Conservation (phyloP, 768 basidiomycete genomes). For the Solioccasus polychromus region DNA sequence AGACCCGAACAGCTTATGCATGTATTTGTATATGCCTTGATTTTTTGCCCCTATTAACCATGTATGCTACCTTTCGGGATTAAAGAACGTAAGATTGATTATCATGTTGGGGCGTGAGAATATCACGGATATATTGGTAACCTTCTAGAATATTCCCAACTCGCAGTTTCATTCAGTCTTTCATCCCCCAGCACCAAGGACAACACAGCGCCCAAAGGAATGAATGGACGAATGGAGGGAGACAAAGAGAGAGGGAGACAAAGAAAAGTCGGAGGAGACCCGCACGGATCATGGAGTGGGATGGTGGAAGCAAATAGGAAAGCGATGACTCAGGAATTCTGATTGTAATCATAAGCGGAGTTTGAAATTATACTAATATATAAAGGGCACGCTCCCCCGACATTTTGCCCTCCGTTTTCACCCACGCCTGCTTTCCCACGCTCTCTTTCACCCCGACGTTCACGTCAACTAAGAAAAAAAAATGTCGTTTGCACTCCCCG, state of each 20-base stretch:
- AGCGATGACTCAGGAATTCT: conserved; percentile 6
- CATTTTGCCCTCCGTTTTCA: conserved; percentile 18
- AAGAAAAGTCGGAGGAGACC: not conserved
- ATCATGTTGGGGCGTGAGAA: conserved; percentile 13
- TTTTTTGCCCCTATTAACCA: conserved; percentile 5
- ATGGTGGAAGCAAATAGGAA: conserved; percentile 29
- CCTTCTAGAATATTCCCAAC: conserved; percentile 28
- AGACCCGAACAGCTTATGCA: conserved; percentile 1
- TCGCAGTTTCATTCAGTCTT: conserved; percentile 1
- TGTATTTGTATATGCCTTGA: conserved; percentile 4
- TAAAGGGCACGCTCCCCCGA: conserved; percentile 20
- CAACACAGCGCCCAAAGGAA: not conserved
- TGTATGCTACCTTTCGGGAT: not conserved
- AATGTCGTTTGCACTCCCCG: conserved; percentile 67
- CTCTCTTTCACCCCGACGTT: conserved; percentile 19
- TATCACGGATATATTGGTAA: conserved; percentile 11
- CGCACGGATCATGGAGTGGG: conserved; percentile 12
- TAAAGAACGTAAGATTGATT: conserved; percentile 3
- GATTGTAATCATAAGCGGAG: conserved; percentile 29
- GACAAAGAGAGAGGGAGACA: not conserved
- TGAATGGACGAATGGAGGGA: not conserved
- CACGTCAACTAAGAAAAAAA: conserved; percentile 11
- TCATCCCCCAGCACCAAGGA: not conserved
- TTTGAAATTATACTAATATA: conserved; percentile 27
- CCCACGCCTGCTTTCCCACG: conserved; percentile 30